Conservation (phyloP, 164 flowering plant genomes). For the Chimonanthus salicifolius region DNA sequence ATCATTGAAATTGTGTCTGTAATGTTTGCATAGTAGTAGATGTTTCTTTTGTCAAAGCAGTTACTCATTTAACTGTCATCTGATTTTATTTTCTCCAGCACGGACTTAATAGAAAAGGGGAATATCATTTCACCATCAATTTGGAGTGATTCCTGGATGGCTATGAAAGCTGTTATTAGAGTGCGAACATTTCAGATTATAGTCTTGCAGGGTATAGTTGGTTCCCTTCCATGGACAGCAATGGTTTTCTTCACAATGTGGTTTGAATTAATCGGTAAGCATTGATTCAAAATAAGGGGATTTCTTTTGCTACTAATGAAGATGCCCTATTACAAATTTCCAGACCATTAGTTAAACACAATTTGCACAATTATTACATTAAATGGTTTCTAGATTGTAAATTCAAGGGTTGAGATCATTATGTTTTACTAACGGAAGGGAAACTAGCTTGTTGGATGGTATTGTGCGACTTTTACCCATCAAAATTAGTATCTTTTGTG, state of each 20-base stretch:
- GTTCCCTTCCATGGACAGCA: constrained; percentile 96
- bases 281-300: background rate
- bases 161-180: constrained; percentile 70
- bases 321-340: background rate
- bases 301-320: background rate
- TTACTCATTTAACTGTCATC: background rate
- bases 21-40: background rate
- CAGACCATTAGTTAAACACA: background rate
- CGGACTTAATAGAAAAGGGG: constrained; percentile 34
- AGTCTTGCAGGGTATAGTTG: constrained; percentile 89
- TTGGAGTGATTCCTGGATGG: constrained; percentile 77
- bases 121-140: constrained; percentile 31
- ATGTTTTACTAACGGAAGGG: too few relatives aligned
- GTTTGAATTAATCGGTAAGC: constrained; percentile 91
- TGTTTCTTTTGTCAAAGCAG: background rate
- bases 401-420: too few relatives aligned
- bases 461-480: too few relatives aligned
- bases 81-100: constrained; percentile 30
- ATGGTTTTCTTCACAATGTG: constrained; percentile 97
- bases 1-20: background rate
- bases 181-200: constrained; percentile 81
- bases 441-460: too few relatives aligned
- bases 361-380: background rate
- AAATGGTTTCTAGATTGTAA: too few relatives aligned
- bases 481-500: too few relatives aligned